Percentiles rank a stretch among this genome's conserved stretches.
Evolutionary conservation across 345 rosid species (phyloP).

Genomic region (Citrus inodora): DNA sequence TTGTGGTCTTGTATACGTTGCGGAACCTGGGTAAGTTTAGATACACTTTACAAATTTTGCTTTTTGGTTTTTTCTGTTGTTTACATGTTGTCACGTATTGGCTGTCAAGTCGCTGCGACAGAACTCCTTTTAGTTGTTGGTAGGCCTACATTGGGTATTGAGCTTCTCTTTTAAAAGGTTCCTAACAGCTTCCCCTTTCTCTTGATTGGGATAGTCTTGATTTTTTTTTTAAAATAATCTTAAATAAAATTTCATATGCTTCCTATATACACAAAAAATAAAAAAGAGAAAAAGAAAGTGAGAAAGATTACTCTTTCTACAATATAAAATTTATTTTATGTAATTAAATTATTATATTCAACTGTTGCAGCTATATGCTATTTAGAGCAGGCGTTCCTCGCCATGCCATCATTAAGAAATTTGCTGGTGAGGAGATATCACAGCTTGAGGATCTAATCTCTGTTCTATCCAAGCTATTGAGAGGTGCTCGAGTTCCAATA

Average conservation of each 20-base stretch:
- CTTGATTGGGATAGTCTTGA: not conserved
- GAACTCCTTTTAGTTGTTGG: not conserved
- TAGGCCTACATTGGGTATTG: not conserved
- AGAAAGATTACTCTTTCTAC: not conserved
- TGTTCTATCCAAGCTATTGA: conserved; percentile 61
- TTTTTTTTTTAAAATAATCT: too few relatives aligned
- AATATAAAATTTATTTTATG: not conserved
- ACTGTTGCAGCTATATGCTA: conserved; percentile 75
- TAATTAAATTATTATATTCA: not conserved
- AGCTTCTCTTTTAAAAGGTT: not conserved
- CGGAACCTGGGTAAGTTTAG: conserved; percentile 81
- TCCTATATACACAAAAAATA: not conserved
- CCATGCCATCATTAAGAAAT: conserved; percentile 90
- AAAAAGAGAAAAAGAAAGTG: not conserved
- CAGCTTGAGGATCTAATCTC: conserved; percentile 61
- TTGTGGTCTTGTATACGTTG: conserved; percentile 86
- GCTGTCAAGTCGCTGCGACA: not conserved
- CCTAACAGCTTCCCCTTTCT: not conserved
- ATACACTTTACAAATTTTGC: conserved; percentile 1
- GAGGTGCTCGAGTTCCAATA: conserved; percentile 87
- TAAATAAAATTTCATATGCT: not conserved
- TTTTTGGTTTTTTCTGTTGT: not conserved
- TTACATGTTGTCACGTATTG: not conserved
- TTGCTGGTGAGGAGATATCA: conserved; percentile 80
- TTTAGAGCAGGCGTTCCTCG: conserved; percentile 94